Conservation (phyloP, 1,284 basidiomycete genomes). For the Austropuccinia psidii region DNA sequence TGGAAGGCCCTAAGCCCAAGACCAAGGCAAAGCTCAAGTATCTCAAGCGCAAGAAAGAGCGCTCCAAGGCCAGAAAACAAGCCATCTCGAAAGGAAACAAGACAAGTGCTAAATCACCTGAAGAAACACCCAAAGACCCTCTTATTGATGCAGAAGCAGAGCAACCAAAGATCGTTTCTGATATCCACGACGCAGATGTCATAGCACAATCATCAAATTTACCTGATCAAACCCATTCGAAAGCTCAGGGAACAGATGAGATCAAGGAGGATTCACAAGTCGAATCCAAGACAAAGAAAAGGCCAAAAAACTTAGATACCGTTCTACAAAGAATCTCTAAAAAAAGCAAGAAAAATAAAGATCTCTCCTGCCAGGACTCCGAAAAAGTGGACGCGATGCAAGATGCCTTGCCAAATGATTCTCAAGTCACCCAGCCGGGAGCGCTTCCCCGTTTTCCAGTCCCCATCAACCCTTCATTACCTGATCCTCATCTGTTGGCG, state of each 20-base stretch:
- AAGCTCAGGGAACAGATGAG: no score
- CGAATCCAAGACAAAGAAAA: not conserved
- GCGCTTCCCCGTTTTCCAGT: slow-evolving; percentile 30
- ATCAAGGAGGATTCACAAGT: not conserved
- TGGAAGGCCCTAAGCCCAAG: slow-evolving; percentile 45
- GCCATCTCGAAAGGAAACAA: slow-evolving; percentile 45
- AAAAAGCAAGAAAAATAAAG: slow-evolving; percentile 22
- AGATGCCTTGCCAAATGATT: not conserved
- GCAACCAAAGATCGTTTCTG: not conserved
- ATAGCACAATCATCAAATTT: not conserved
- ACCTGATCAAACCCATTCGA: not conserved
- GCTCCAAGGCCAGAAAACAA: slow-evolving; percentile 55
- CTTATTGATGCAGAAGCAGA: not conserved
- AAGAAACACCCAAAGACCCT: not conserved
- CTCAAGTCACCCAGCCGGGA: slow-evolving; percentile 20
- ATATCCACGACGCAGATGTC: not conserved
- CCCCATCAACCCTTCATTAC: slow-evolving; percentile 23
- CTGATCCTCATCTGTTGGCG: slow-evolving; percentile 27
- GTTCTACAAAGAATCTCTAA: slow-evolving; percentile 10
- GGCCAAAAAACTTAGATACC: slow-evolving; percentile 30
- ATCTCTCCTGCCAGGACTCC: not conserved
- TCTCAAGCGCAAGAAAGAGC: slow-evolving; percentile 59
- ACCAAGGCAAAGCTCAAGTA: slow-evolving; percentile 60
- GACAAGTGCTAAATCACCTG: slow-evolving; percentile 9
- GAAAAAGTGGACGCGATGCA: not conserved